Base-by-base conservation (phyloP, 305 asterid species). In the Fraxinus ornus region DNA sequence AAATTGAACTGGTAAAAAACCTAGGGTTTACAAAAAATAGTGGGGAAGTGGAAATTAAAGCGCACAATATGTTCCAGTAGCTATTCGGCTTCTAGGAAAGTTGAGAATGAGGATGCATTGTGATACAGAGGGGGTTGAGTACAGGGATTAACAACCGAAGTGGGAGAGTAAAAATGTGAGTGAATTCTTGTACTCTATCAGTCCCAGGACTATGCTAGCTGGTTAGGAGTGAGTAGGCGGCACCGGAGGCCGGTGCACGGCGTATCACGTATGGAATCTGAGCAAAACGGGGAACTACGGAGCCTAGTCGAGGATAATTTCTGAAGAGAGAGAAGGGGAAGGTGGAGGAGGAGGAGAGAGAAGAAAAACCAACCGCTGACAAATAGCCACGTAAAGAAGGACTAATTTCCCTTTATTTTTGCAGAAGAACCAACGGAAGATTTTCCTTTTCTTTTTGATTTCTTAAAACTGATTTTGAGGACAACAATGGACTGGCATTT, bases 91-190 rank as follows among this genome's bases (percentile, higher is more conserved):
- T 84, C 28, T 57, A 57, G 75, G 80, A 84, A 78, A 81, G 86
- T 76, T 30, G 52, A 60, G 75, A 79, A 75, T 39, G 71, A 15
- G 84, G 79, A 86, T 57, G 90, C 93, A 90, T 90, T 91, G 90
- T 80, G 81, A 72, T 21, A 17, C 22, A n/a, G 80, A 84, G 60
- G 68, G 83, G 24, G 39, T 72, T 49, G 57, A 77, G 72, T 7
- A 78, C 52, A 79, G 83, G 57, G 78, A 75, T 80, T 74, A 17
- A 86, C 84, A 73, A 87, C 77, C 82, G 87, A 84, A 84, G 88
- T 74, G 80, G 80, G 83, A 64, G 80, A 79, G 35, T 49, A 57
- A 64, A 26, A 22, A 64, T 64, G 72, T 64, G 78, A n/a, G 79
- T 33, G 81, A 84, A 80, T 78, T 75, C 78, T 68, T 28, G n/a